Percentiles rank a stretch among this genome's conserved stretches.
These are phyloP conservation scores for Trametopsis cervina DNA, from an alignment of 768 basidiomycete species.

Conservation along the genomic window DNA sequence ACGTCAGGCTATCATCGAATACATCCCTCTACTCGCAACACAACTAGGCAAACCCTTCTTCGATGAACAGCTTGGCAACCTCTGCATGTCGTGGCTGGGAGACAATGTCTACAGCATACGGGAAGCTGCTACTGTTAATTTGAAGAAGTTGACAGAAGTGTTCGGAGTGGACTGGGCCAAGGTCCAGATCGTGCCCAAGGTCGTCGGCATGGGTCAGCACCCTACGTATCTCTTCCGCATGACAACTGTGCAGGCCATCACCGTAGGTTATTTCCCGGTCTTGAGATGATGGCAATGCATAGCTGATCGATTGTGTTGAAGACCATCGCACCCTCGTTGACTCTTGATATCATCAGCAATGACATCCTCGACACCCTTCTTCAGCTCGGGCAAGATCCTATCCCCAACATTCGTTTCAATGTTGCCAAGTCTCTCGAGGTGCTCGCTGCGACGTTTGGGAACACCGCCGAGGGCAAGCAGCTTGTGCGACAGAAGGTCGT, in stretches of 20 bases:
- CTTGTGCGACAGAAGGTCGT: constrained; percentile 68
- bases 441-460: constrained; percentile 64
- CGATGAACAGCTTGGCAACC: constrained; percentile 91
- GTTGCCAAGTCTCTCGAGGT: constrained; percentile 94
- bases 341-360: constrained; percentile 71
- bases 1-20: constrained; percentile 98
- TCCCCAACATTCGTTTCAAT: constrained; percentile 99
- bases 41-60: constrained; percentile 96
- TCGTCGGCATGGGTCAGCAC: constrained; percentile 94
- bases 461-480: constrained; percentile 60
- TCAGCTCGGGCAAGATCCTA: constrained; percentile 79
- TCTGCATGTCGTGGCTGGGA: constrained; percentile 99
- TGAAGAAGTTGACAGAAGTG: constrained; percentile 95
- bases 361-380: constrained; percentile 83
- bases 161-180: constrained; percentile 99
- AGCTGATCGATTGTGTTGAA: constrained; percentile 28
- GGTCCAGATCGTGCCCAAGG: constrained; percentile 90
- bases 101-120: constrained; percentile 98
- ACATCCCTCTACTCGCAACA: constrained; percentile 97
- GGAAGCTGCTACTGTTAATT: constrained; percentile 94
- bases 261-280: constrained; percentile 45
- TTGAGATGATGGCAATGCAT: too few species aligned
- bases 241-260: constrained; percentile 98
- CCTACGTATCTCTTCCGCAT: constrained; percentile 96
- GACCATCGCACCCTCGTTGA: constrained; percentile 94